Evolutionary conservation across 345 rosid species (phyloP).

Genomic region (Pugionium dolabratum): DNA sequence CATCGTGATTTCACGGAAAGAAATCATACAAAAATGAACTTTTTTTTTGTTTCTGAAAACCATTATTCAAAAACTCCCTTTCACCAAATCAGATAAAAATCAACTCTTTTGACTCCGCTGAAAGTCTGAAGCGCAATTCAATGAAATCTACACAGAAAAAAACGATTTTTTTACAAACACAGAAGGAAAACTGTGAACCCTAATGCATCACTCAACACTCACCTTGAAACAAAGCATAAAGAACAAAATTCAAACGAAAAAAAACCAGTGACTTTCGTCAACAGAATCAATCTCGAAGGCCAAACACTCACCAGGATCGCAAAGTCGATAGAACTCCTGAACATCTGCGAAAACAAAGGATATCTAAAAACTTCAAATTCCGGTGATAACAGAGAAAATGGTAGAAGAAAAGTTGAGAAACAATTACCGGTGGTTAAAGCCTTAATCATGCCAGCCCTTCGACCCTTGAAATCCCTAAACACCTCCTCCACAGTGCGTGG

Average conservation of each 20-base stretch:
- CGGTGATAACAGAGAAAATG: not conserved
- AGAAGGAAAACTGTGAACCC: constrained; percentile 20
- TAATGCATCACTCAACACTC: constrained; percentile 24
- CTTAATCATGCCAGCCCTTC: constrained; percentile 68
- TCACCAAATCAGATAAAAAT: constrained; percentile 37
- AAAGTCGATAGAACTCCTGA: constrained; percentile 67
- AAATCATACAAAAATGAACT: constrained; percentile 5
- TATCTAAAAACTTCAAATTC: constrained; percentile 7
- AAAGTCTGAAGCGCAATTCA: constrained; percentile 13
- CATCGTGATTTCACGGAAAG: not conserved
- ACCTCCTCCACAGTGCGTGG: constrained; percentile 82
- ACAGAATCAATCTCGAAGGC: constrained; percentile 8
- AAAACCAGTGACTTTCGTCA: constrained; percentile 1
- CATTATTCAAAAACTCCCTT: not conserved
- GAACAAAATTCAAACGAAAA: not conserved
- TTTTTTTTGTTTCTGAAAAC: not conserved
- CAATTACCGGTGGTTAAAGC: constrained; percentile 64
- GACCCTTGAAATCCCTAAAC: constrained; percentile 68
- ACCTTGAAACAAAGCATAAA: constrained; percentile 8
- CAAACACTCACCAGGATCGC: constrained; percentile 65
- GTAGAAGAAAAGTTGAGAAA: not conserved
- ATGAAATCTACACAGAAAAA: not conserved
- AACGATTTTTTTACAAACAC: not conserved
- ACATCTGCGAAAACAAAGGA: constrained; percentile 50
- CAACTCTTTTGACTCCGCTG: constrained; percentile 19